A percentile compares a stretch with the other conserved stretches of the same genome.
phyloP scores from a whole-genome alignment of 768 basidiomycete genomes.

The Lactarius trivialis region DNA sequence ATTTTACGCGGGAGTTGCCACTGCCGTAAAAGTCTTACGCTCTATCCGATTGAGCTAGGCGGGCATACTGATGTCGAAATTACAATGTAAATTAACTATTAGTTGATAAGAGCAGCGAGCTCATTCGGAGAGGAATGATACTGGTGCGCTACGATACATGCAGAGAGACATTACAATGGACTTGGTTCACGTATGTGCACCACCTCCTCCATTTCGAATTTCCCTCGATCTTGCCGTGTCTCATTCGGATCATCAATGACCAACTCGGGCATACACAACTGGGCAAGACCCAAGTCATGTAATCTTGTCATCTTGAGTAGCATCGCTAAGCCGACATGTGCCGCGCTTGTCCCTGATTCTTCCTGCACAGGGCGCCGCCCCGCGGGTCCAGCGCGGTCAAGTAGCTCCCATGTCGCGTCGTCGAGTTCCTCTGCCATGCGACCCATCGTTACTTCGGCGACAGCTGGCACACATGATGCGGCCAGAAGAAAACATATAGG shows the following conservation, averaged over 20 bases:
- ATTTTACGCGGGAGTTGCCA: slow-evolving; percentile 16
- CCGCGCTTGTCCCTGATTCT: slow-evolving; percentile 25
- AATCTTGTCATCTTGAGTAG: slow-evolving; percentile 71
- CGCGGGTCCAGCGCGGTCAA: slow-evolving; percentile 36
- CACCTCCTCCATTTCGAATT: neutral
- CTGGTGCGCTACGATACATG: neutral
- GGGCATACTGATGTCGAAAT: slow-evolving; percentile 27
- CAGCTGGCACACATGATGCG: slow-evolving; percentile 54
- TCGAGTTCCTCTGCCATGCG: slow-evolving; percentile 61
- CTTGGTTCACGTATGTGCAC: neutral
- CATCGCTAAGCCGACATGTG: slow-evolving; percentile 47
- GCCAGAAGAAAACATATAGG: slow-evolving; percentile 72
- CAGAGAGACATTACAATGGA: neutral
- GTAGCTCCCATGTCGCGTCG: slow-evolving; percentile 53
- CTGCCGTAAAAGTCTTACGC: slow-evolving; percentile 47
- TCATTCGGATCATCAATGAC: slow-evolving; percentile 17
- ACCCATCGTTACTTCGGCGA: slow-evolving; percentile 66
- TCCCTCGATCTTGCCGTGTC: neutral
- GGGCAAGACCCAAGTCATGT: slow-evolving; percentile 64
- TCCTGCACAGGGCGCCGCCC: slow-evolving; percentile 29
- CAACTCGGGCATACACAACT: slow-evolving; percentile 38
- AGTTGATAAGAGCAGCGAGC: neutral
- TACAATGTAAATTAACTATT: neutral
- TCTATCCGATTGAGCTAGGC: slow-evolving; percentile 58
- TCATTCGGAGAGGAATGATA: neutral